phyloP scores from a whole-genome alignment of 1,284 basidiomycete species.

The Moniliella sp. region DNA sequence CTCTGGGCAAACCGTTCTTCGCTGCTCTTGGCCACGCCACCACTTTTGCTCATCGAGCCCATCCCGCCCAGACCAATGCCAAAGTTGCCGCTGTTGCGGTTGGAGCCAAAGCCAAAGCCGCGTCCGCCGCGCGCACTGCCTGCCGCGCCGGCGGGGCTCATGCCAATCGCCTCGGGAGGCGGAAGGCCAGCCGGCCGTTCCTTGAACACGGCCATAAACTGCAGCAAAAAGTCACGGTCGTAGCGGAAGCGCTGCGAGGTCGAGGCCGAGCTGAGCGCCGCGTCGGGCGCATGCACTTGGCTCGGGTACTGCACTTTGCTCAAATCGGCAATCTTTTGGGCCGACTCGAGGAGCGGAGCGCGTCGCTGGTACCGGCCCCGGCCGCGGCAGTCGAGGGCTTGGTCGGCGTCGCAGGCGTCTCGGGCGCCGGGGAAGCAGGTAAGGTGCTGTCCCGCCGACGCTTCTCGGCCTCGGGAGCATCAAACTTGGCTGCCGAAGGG shows the following conservation, averaged over 20 bases:
- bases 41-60: slow-evolving; percentile 18
- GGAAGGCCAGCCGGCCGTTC: slow-evolving; percentile 80
- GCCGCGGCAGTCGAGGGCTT: slow-evolving; percentile 1
- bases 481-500: slow-evolving; percentile 16
- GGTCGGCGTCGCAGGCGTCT: not conserved
- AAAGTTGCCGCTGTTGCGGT: too few species aligned
- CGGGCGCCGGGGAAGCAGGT: too few species aligned
- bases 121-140: slow-evolving; percentile 1
- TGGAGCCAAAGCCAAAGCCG: slow-evolving; percentile 7
- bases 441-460: too few species aligned
- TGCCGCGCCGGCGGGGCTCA: slow-evolving; percentile 27
- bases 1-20: slow-evolving; percentile 30
- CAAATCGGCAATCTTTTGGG: slow-evolving; percentile 59
- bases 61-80: too few species aligned
- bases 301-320: slow-evolving; percentile 59
- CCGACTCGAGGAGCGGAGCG: slow-evolving; percentile 16
- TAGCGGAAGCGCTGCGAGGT: slow-evolving; percentile 79
- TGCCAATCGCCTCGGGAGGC: slow-evolving; percentile 69
- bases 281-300: slow-evolving; percentile 57
- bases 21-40: slow-evolving; percentile 20
- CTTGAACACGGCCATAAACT: slow-evolving; percentile 85
- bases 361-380: slow-evolving; percentile 12
- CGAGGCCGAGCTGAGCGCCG: slow-evolving; percentile 63
- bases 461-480: slow-evolving; percentile 21
- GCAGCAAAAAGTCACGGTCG: slow-evolving; percentile 86